Percentiles rank a stretch among this genome's conserved stretches.
Conservation (phyloP, 192 early-diverging fungal species). For the Gonapodya prolifera region DNA sequence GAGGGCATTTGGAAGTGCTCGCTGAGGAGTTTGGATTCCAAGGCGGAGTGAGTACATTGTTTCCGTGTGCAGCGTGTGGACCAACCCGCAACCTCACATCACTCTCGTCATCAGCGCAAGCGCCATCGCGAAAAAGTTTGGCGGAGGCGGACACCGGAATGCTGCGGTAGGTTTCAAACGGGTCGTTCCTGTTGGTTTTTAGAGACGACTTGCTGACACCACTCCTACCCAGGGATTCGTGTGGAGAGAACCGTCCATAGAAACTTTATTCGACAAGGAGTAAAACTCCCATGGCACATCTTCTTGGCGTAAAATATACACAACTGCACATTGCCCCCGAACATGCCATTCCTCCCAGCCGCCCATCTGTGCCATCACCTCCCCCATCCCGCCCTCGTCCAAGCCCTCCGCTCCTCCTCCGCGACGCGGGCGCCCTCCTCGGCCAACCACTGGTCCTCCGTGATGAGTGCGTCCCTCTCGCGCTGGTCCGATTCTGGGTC, state of each 20-base stretch:
- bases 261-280: neutral
- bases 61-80: neutral
- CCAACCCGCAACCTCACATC: neutral
- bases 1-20: neutral
- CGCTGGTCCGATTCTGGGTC: neutral
- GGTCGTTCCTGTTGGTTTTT: neutral
- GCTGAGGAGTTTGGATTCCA: neutral
- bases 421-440: neutral
- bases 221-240: neutral
- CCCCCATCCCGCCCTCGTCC: neutral
- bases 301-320: no score
- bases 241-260: neutral
- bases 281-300: no score
- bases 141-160: neutral
- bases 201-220: neutral
- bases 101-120: neutral
- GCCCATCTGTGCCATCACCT: no score
- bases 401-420: neutral
- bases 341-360: no score
- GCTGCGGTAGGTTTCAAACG: neutral
- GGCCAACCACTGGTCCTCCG: neutral
- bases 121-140: neutral
- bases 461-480: neutral
- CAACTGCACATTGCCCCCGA: no score
- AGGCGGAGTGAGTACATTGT: neutral